Evolutionary conservation across 495 filamentous ascomycete species (phyloP), one percentile per base, ranked within the genome.

Genomic region (Penicillium alfredii): DNA sequence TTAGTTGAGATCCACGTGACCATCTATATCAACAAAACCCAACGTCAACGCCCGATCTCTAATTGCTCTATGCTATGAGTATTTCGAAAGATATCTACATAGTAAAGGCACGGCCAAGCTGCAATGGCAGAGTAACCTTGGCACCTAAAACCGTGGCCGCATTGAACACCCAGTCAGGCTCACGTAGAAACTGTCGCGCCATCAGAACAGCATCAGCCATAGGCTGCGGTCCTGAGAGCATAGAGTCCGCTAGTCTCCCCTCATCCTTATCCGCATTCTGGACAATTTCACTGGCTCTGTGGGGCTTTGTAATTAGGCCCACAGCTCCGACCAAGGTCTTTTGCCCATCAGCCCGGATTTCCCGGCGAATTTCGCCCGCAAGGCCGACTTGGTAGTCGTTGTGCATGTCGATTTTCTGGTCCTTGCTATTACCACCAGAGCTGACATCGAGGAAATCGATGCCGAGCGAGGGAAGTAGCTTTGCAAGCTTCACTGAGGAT

Each of bases 391-490:
- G 84, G 55, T 78, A 86, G 31, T 68, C 62, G 8, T 73, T 62
- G 44, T 71, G 47, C 8, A 57, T 48, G n/a, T 60, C 35, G 38
- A 90, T 71, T 40, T 72, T 63, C 58, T 84, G 80, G 10, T 58
- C 49, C 20, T 65, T 60, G 56, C 78, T 76, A 44, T 81, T 80
- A 9, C 82, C 86, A 4, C 73, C 82, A 0, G 79, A 78, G 40
- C 74, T 81, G 29, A 88, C 78, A 56, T 93, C 86, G 10, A 90
- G 59, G 3, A 90, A 55, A 58, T 90, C 86, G 15, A 93, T 68
- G 3, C 80, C 84, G 2, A 74, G 58, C 6, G 71, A 75, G 0
- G 81, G 73, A 0, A 88, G 68, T 16, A 81, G 52, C 45, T 76
- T 73, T 9, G 82, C 80, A 2, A 93, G 66, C 40, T 56, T 46